Conservation (phyloP, 2,329 filamentous ascomycete species). For the Ascochyta viciae-villosae region DNA sequence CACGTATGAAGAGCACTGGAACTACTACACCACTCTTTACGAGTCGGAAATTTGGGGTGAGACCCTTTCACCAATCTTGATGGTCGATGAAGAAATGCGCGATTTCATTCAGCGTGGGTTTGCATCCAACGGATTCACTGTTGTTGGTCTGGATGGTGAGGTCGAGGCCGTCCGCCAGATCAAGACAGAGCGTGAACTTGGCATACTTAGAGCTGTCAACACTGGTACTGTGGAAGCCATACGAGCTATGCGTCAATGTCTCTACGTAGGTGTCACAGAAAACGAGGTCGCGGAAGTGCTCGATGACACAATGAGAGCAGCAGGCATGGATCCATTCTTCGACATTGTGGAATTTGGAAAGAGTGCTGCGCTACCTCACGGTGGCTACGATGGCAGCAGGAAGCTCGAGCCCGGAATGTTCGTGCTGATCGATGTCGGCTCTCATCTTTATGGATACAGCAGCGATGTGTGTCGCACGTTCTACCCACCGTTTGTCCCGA, state of each 20-base stretch:
- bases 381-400: conserved; percentile 60
- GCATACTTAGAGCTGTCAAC: conserved; percentile 67
- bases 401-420: conserved; percentile 62
- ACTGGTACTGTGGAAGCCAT: conserved; percentile 69
- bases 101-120: conserved; percentile 69
- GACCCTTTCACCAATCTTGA: conserved; percentile 53
- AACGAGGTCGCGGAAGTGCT: conserved; percentile 64
- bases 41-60: conserved; percentile 47
- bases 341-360: conserved; percentile 69
- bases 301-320: conserved; percentile 61
- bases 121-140: conserved; percentile 61
- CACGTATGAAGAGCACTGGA: conserved; percentile 70
- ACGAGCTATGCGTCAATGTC: conserved; percentile 63
- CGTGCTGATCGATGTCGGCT: conserved; percentile 68
- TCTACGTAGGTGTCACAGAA: conserved; percentile 65
- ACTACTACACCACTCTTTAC: conserved; percentile 65
- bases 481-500: conserved; percentile 50
- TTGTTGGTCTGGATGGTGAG: conserved; percentile 60
- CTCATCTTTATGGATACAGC: conserved; percentile 68
- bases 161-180: conserved; percentile 66
- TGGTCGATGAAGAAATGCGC: conserved; percentile 70
- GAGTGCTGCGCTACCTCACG: conserved; percentile 62
- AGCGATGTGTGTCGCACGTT: conserved; percentile 71
- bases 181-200: conserved; percentile 64
- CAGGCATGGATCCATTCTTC: conserved; percentile 66